A percentile compares a stretch with the other conserved stretches of the same genome.
Conservation (phyloP, 2,329 filamentous ascomycete genomes). For the Waltergamsia citrina region DNA sequence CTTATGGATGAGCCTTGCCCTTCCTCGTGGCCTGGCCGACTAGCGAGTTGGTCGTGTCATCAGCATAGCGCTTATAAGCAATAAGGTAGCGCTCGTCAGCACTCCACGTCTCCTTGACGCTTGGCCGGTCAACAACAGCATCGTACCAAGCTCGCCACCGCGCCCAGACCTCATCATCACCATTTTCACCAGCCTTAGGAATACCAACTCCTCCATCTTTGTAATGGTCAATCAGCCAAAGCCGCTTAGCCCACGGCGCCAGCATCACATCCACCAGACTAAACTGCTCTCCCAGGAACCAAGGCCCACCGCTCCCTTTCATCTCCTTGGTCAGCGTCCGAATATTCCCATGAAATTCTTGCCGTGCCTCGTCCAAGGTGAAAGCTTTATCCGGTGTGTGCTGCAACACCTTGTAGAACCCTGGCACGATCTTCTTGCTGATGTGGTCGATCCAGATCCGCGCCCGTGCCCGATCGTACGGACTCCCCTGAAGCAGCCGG, state of each 20-base stretch:
- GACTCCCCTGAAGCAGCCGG: slow-evolving; percentile 46
- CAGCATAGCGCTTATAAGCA: slow-evolving; percentile 59
- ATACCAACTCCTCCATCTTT: slow-evolving; percentile 47
- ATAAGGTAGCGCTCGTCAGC: slow-evolving; percentile 56
- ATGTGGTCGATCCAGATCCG: slow-evolving; percentile 70
- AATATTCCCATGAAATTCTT: slow-evolving; percentile 48
- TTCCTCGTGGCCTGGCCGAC: slow-evolving; percentile 53
- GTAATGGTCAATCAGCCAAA: slow-evolving; percentile 69
- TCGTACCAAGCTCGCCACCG: slow-evolving; percentile 57
- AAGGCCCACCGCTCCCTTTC: slow-evolving; percentile 41
- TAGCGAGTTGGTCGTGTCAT: slow-evolving; percentile 53
- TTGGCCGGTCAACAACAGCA: slow-evolving; percentile 49
- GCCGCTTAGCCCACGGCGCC: slow-evolving; percentile 62
- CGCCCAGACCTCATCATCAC: slow-evolving; percentile 49
- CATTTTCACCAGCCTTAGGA: slow-evolving; percentile 25
- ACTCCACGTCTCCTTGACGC: slow-evolving; percentile 59
- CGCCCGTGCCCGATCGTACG: slow-evolving; percentile 55
- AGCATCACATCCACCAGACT: slow-evolving; percentile 61
- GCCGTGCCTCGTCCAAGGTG: slow-evolving; percentile 41
- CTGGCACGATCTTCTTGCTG: slow-evolving; percentile 55
- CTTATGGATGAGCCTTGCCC: slow-evolving; percentile 47
- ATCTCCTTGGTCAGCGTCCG: slow-evolving; percentile 54
- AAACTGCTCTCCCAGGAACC: slow-evolving; percentile 56
- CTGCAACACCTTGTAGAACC: slow-evolving; percentile 55
- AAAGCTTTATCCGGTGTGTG: slow-evolving; percentile 40